Evolutionary conservation across 345 rosid species (phyloP).

Genomic region (Passiflora organensis): DNA sequence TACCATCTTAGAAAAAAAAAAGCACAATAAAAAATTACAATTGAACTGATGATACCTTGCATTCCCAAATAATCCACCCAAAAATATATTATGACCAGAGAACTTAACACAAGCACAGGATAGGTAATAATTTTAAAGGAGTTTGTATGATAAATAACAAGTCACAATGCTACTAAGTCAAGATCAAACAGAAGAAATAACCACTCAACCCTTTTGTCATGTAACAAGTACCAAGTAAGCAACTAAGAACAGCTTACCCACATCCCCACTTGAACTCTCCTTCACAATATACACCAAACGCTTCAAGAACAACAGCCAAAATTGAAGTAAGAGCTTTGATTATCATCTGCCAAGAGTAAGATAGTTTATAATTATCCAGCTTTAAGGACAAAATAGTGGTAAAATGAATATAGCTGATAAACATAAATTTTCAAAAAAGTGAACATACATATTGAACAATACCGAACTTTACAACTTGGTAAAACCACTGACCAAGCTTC

Average conservation of each 20-base stretch:
- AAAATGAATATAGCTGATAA: conserved; percentile 4
- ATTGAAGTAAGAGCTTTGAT: conserved; percentile 77
- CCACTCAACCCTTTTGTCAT: background rate
- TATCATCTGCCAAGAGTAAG: conserved; percentile 65
- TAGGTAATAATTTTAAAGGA: background rate
- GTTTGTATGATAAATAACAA: no score
- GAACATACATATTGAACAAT: conserved; percentile 97
- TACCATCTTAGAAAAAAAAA: background rate
- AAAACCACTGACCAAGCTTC: conserved; percentile 94
- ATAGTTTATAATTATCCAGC: conserved; percentile 9
- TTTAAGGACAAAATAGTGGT: conserved; percentile 10
- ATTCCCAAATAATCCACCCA: background rate
- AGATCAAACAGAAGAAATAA: background rate
- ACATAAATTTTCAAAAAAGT: conserved; percentile 13
- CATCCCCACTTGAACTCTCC: conserved; percentile 89
- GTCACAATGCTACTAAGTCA: background rate
- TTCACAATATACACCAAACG: conserved; percentile 83
- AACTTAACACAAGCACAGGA: background rate
- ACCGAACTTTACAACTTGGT: conserved; percentile 92
- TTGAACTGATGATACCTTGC: background rate
- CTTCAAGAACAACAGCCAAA: conserved; percentile 88
- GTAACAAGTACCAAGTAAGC: background rate
- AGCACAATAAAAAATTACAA: background rate
- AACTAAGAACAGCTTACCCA: conserved; percentile 59
- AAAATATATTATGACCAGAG: background rate